These are phyloP conservation scores for Litsea cubeba DNA, from an alignment of 164 flowering plant species.

Conservation along the genomic window DNA sequence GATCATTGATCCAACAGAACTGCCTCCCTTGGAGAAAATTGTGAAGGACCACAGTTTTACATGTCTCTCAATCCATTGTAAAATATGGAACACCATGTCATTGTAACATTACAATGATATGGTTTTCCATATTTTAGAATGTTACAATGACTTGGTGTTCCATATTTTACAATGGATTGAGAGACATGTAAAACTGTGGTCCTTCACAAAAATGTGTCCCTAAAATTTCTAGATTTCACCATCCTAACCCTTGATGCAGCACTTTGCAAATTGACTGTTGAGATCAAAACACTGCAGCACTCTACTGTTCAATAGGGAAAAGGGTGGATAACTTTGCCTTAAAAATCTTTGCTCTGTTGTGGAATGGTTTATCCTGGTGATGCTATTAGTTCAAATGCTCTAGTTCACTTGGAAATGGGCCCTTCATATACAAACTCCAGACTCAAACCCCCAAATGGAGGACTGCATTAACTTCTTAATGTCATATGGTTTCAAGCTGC, in stretches of 20 bases:
- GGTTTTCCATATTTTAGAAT: no score
- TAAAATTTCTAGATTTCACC: not conserved
- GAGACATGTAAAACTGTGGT: no score
- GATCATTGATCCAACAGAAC: not conserved
- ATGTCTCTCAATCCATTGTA: no score
- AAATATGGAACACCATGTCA: no score
- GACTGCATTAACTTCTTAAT: not conserved
- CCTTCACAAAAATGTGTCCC: not conserved
- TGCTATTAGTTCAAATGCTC: not conserved
- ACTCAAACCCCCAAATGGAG: not conserved
- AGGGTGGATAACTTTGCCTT: not conserved
- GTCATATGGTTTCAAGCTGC: not conserved
- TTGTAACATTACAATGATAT: no score
- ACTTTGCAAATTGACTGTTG: not conserved
- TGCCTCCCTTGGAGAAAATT: no score
- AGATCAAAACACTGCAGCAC: not conserved
- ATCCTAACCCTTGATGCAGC: not conserved
- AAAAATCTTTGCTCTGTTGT: no score
- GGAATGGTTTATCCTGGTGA: not conserved
- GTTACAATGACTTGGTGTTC: no score
- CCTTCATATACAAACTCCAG: not conserved
- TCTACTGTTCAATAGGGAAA: not conserved
- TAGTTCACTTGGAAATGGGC: not conserved
- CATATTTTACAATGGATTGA: no score
- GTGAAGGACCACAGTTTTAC: no score